These are phyloP conservation scores for Ottelia alismoides DNA, from an alignment of 106 monocot genomes.

Conservation along the genomic window DNA sequence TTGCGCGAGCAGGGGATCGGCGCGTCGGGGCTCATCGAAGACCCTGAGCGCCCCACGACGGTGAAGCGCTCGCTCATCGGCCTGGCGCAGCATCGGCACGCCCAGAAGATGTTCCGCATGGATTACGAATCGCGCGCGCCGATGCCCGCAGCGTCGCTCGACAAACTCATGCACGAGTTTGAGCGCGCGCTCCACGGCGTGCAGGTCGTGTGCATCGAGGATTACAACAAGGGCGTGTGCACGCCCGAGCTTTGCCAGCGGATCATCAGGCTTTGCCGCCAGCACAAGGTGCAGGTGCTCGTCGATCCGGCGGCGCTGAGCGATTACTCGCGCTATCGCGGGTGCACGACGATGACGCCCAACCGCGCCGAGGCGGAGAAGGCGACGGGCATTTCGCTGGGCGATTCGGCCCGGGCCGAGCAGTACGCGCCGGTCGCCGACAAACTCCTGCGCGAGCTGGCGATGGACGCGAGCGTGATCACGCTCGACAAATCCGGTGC, in stretches of 20 bases:
- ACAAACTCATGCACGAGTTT: too few species aligned
- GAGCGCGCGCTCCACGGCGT: neutral
- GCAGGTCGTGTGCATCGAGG: neutral
- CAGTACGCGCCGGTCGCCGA: neutral
- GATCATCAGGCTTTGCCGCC: neutral
- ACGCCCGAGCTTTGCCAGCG: neutral
- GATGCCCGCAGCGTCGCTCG: too few species aligned
- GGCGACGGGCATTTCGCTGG: too few species aligned
- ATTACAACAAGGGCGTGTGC: neutral
- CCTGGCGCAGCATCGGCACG: neutral
- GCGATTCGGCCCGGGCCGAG: too few species aligned
- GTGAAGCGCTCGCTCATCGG: neutral
- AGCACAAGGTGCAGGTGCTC: too few species aligned
- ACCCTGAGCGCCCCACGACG: neutral
- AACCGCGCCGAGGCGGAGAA: neutral
- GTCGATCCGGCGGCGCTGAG: neutral
- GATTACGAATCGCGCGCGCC: neutral
- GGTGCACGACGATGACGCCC: neutral
- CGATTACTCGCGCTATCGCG: neutral
- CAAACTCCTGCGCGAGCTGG: neutral
- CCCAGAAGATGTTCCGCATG: neutral
- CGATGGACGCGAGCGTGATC: neutral
- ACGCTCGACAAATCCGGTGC: too few species aligned
- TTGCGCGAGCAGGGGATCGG: neutral
- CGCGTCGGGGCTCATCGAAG: too few species aligned